Conservation (phyloP, 1,284 basidiomycete genomes). For the Cryptococcus sp. region DNA sequence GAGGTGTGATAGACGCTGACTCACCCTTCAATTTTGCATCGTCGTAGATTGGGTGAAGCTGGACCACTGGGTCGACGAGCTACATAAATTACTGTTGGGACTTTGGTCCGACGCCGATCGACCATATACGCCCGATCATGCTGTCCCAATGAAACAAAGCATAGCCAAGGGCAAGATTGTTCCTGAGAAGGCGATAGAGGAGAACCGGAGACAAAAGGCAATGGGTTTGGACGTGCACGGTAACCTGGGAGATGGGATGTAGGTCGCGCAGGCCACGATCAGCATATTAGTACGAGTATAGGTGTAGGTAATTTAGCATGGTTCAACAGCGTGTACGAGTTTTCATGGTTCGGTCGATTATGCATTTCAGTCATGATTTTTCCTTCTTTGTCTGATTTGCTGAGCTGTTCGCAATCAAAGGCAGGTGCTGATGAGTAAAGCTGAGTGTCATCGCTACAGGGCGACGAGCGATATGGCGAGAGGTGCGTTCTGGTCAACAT, state of each 20-base stretch:
- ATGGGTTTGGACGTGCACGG: constrained; percentile 51
- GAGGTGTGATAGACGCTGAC: neutral
- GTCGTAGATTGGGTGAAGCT: constrained; percentile 49
- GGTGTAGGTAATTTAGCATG: too few relatives aligned
- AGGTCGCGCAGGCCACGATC: too few relatives aligned
- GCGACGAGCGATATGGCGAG: too few relatives aligned
- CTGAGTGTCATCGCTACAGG: too few relatives aligned
- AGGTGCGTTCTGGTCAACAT: too few relatives aligned
- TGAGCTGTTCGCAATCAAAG: too few relatives aligned
- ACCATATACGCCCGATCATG: constrained; percentile 42
- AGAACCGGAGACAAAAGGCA: constrained; percentile 49
- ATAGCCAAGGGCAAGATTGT: constrained; percentile 41
- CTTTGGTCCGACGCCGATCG: constrained; percentile 44
- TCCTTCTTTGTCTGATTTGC: too few relatives aligned
- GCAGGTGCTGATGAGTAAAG: too few relatives aligned
- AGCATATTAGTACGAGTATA: neutral
- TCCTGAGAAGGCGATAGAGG: constrained; percentile 41
- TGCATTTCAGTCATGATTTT: too few relatives aligned
- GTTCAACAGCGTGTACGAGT: too few relatives aligned
- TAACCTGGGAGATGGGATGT: constrained; percentile 22
- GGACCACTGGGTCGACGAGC: constrained; percentile 49
- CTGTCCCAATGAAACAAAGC: constrained; percentile 34
- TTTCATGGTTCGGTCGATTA: too few relatives aligned
- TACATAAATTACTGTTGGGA: constrained; percentile 36
- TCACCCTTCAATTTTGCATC: neutral